A percentile compares a stretch with the other conserved stretches of the same genome.
Conservation (phyloP, 1,284 basidiomycete species). For the Peniophora sp. region DNA sequence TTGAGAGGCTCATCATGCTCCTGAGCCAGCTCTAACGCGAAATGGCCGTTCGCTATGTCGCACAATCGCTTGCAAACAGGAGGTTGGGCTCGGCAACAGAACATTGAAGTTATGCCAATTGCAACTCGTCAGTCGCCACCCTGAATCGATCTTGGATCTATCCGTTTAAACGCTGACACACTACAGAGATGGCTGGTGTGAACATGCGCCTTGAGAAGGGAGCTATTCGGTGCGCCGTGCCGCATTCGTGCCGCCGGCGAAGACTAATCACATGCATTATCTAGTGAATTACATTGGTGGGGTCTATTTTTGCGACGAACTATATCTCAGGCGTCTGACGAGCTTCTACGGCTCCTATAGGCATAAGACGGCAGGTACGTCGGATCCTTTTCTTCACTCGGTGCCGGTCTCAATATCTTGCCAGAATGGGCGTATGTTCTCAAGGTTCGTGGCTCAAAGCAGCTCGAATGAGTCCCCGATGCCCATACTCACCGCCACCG, state of each 20-base stretch:
- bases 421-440: slow-evolving; percentile 58
- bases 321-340: too few relatives aligned
- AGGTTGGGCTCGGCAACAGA: slow-evolving; percentile 70
- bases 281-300: slow-evolving; percentile 58
- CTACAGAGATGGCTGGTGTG: slow-evolving; percentile 52
- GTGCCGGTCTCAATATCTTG: neutral
- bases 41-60: slow-evolving; percentile 66
- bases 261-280: neutral
- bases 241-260: neutral
- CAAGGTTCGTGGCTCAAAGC: slow-evolving; percentile 27
- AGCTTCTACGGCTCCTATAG: too few relatives aligned
- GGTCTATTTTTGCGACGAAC: too few relatives aligned
- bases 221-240: slow-evolving; percentile 42
- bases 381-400: neutral
- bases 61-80: slow-evolving; percentile 64
- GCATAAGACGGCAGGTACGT: slow-evolving; percentile 57
- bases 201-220: slow-evolving; percentile 66
- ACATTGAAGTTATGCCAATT: slow-evolving; percentile 18
- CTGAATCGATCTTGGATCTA: neutral
- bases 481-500: slow-evolving; percentile 4
- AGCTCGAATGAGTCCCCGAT: neutral
- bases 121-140: neutral
- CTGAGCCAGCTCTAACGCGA: slow-evolving; percentile 47
- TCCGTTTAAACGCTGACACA: neutral
- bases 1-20: neutral